Evolutionary conservation across 2,329 filamentous ascomycete species (phyloP), one percentile per base, ranked within the genome.

Genomic region (Cercospora zeae-maydis): DNA sequence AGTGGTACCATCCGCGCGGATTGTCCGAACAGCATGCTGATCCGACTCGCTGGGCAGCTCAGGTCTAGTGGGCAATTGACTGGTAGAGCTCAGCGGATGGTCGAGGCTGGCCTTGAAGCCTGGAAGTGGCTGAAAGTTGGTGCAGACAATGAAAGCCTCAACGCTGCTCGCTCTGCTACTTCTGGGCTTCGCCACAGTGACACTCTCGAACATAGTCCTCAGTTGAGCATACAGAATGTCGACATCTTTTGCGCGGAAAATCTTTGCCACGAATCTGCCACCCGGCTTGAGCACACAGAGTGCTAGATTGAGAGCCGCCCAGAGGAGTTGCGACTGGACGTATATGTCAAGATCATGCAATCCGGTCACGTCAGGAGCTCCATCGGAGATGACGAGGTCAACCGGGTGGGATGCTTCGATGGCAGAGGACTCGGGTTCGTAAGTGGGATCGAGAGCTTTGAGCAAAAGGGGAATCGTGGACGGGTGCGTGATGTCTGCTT

Each of bases 301-400:
- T 0, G 95, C 92, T 2, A 99, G 86, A 75, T 97, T 96, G 19
- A 99, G 84, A 0, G 95, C 95, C 0, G 93, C 92, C 77, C 96
- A 97, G 55, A 99, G 88, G 8, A 99, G 84, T 78, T 98, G 95
- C 8, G 91, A 93, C 78, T 99, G 95, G 16, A 99, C 91, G 78
- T 99, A 99, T 70, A 98, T 98, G 77, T 99, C 95, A 36, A 99
- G 86, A 75, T 99, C 95, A 76, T 99, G 95, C 1, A 99, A 83
- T 19, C 95, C 95, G 0, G 95, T 99, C 11, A 99, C 95, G 72
- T 99, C 95, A 0, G 95, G 95, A 0, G 95, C 95, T 58, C 95
- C 95, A 72, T 99, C 95, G 62, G 92, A 96, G 66, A 99, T 86
- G 24, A 99, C 93, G 1, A 99, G 84, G 74, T 99, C 95, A 13